Base-by-base conservation (phyloP, 1,284 basidiomycete genomes). In the Caloboletus firmus region DNA sequence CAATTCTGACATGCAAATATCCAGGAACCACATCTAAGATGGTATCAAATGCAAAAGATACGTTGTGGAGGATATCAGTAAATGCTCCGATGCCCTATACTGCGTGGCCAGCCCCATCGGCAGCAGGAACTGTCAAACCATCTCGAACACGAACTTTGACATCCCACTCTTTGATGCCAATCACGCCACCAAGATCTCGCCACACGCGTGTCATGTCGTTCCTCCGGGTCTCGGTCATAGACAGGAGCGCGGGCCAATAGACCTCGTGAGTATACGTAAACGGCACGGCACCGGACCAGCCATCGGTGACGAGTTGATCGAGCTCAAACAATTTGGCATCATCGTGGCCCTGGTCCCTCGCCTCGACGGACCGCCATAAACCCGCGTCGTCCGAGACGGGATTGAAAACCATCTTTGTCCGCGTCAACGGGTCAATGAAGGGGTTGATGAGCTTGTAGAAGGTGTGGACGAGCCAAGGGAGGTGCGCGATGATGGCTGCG, bases 371-470 rank as follows among this genome's bases (percentile, higher is more conserved):
- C 5, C 57, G 56, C 67, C 65, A 68, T 1, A 68, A 43, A 2
- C 66, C 69, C 1, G 18, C 26, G 3, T 46, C 50, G 36, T 62
- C 66, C 5, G 51, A 32, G 12, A 72, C 44, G 10, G 87, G 86
- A 62, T 91, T 90, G 72, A 91, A 89, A 52, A 81, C 76, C 67
- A 89, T 74, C 64, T 89, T 89, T 34, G 74, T 61, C 12, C 89
- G 85, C 0, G 95, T 96, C 61, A 93, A 65, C 8, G 88, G 86
- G 70, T 91, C 89, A 47, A 91, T 80, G 67, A 91, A 84, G 0
- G 95, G 93, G 52, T 79, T 82, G 66, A 98, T 85, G 57, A 92
- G 76, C 57, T 86, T 89, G 78, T 90, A 93, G 77, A 95, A 94
- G 0, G 85, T 79, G 59, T 85, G 85, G 58, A 95, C 73, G 60